Evolutionary conservation across 1,139 yeast genomes (phyloP), one percentile per base, ranked within the genome.

Genomic region (Lodderomyces metapsilosis): DNA sequence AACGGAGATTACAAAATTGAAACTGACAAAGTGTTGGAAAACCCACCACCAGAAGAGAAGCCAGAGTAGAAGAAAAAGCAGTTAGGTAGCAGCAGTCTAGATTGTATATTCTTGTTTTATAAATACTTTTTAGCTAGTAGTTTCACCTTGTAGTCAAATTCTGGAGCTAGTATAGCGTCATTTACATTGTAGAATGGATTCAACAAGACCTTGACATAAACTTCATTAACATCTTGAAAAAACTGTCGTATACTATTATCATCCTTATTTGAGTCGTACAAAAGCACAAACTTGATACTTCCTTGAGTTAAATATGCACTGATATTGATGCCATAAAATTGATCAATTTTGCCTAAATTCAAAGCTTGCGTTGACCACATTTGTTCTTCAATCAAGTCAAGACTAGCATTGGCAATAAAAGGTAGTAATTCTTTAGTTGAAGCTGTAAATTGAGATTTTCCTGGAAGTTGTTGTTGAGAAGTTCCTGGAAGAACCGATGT

Each of bases 301-400:
- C 96, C 95, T 43, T 91, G 92, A 0, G 97, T 88, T 25, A 91
- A 73, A 59, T 82, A 92, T 10, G 94, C 95, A 42, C 88, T 85
- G 16, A 92, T 80, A 44, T 74, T 68, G 48, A 84, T 78, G 3
- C 94, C 94, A 59, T 91, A 88, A 61, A 89, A 92, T 37, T 84
- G 82, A 64, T 92, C 98, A 13, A 92, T 78, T 39, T 80, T 79
- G 37, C 92, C 92, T 48, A 89, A 66, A 54, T 87, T 78, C 58
- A 84, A 71, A 34, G 76, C 72, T 48, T 74, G 78, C 11, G 80
- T 70, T 38, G 80, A 76, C 95, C 96, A 91, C 55, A 89, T 97
- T 3, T 80, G 67, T 52, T 89, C 96, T 52, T 92, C 97, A 1
- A 94, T 82, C 16, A 92, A 71, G 58, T 92, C 99, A 32, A 94